phyloP scores from a whole-genome alignment of 2,329 filamentous ascomycete genomes.

The Talaromyces sp. region DNA sequence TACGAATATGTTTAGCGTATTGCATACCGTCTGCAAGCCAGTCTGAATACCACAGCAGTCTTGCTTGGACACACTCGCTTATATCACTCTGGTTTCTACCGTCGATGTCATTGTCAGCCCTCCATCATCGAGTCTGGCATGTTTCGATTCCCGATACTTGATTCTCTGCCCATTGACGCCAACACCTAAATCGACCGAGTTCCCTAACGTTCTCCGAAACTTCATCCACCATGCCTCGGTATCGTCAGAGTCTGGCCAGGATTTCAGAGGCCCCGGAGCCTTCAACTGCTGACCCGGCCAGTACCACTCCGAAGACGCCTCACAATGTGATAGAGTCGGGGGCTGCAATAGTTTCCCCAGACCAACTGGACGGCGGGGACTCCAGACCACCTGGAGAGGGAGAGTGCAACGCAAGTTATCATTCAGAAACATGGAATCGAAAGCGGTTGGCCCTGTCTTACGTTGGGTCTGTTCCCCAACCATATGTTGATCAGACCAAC shows the following conservation, averaged over 20 bases:
- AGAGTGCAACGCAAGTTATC: background rate
- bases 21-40: background rate
- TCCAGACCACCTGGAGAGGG: background rate
- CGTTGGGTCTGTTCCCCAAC: background rate
- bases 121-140: too few relatives aligned
- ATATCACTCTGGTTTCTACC: background rate
- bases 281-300: background rate
- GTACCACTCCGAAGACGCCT: background rate
- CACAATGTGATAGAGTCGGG: background rate
- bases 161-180: too few relatives aligned
- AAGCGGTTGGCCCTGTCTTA: background rate
- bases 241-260: background rate
- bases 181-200: too few relatives aligned
- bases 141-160: too few relatives aligned
- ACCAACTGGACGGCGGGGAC: constrained; percentile 3
- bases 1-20: background rate
- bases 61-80: background rate
- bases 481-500: too few relatives aligned
- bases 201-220: too few relatives aligned
- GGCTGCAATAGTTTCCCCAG: too few relatives aligned
- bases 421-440: background rate
- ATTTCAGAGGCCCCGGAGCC: background rate
- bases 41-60: background rate
- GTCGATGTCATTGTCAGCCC: background rate
- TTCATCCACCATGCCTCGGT: background rate